Evolutionary conservation across 352 stramenopile genomes (phyloP).

Genomic region (Globisporangium uncinulatum): DNA sequence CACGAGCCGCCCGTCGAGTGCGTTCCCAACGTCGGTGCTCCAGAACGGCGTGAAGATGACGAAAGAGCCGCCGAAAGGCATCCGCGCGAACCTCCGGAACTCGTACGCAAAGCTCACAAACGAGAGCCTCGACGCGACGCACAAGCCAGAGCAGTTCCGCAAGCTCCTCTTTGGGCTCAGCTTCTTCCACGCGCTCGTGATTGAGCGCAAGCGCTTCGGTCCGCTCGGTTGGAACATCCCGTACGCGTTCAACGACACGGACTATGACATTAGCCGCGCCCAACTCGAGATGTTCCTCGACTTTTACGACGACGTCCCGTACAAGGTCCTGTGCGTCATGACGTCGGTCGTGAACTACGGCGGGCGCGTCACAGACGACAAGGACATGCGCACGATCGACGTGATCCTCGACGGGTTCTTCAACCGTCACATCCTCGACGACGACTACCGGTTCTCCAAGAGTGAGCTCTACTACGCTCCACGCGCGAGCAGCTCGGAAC

Average conservation of each 20-base stretch:
- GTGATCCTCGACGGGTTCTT: conserved; percentile 84
- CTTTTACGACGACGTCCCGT: conserved; percentile 81
- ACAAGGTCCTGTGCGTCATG: conserved; percentile 85
- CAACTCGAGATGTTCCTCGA: conserved; percentile 92
- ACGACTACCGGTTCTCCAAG: conserved; percentile 60
- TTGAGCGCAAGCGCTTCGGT: conserved; percentile 86
- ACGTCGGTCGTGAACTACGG: conserved; percentile 91
- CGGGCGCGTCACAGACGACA: conserved; percentile 91
- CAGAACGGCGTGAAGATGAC: conserved; percentile 94
- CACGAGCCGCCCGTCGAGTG: conserved; percentile 65
- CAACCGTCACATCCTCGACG: conserved; percentile 58
- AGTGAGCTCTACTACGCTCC: conserved; percentile 72
- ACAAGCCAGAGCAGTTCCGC: conserved; percentile 24
- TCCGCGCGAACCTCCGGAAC: conserved; percentile 85
- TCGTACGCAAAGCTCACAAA: conserved; percentile 90
- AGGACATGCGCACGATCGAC: conserved; percentile 85
- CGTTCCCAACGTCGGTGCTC: conserved; percentile 84
- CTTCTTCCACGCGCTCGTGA: conserved; percentile 60
- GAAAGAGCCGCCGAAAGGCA: conserved; percentile 89
- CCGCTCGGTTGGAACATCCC: conserved; percentile 89
- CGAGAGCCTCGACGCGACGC: conserved; percentile 26
- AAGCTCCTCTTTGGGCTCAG: conserved; percentile 66
- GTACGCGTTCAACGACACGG: conserved; percentile 87
- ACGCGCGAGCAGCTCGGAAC: conserved; percentile 39
- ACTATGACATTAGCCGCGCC: conserved; percentile 70